Evolutionary conservation across 768 basidiomycete species (phyloP).

Genomic region (Tubosaeta sp.): DNA sequence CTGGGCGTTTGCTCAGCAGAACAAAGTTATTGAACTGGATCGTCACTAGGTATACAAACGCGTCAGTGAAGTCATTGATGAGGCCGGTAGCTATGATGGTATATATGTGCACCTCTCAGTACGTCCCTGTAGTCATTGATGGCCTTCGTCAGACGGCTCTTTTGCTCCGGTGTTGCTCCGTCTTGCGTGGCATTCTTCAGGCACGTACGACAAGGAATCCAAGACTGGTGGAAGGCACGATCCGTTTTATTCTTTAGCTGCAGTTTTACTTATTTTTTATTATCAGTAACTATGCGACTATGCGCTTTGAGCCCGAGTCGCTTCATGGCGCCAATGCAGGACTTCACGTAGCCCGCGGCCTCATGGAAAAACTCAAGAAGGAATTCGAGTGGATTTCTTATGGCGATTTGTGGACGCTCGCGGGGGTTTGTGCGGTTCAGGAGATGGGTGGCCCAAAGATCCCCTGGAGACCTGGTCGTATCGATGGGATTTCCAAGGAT

Average conservation of each 20-base stretch:
- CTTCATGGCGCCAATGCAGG: conserved; percentile 83
- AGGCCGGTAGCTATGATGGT: conserved; percentile 80
- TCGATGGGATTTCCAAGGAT: conserved; percentile 75
- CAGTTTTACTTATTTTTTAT: conserved; percentile 5
- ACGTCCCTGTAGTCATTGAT: background rate
- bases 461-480: conserved; percentile 90
- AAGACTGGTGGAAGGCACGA: conserved; percentile 76
- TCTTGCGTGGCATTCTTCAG: conserved; percentile 92
- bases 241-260: background rate
- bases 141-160: conserved; percentile 61
- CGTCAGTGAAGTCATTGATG: conserved; percentile 74
- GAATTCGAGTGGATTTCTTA: conserved; percentile 94
- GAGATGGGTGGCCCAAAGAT: conserved; percentile 92
- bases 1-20: background rate
- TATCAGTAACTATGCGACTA: conserved; percentile 92
- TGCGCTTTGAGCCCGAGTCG: conserved; percentile 93
- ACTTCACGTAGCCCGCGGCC: conserved; percentile 68
- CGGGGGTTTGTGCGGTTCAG: conserved; percentile 85
- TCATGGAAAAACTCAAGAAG: conserved; percentile 84
- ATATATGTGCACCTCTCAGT: conserved; percentile 12
- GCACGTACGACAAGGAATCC: conserved; percentile 82
- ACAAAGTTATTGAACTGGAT: background rate
- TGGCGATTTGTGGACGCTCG: conserved; percentile 96
- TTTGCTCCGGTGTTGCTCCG: conserved; percentile 85
- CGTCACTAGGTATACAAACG: conserved; percentile 76